Percentiles rank a stretch among this genome's conserved stretches.
phyloP scores from a whole-genome alignment of 176 grass and related monocot genomes.

The Miscanthus lutarioriparius region DNA sequence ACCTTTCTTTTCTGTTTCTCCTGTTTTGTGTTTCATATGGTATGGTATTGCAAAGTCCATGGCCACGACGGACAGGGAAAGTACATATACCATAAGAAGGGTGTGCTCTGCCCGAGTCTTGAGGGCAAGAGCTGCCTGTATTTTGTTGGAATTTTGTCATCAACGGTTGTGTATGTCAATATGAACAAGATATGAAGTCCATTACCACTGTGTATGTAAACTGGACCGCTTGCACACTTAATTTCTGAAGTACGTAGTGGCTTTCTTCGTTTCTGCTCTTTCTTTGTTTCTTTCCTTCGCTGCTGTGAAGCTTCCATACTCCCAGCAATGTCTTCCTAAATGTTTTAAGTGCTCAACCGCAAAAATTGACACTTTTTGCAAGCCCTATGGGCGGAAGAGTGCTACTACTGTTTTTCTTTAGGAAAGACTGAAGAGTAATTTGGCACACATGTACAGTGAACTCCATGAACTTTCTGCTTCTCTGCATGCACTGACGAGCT shows the following conservation, averaged over 20 bases:
- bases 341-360: background rate
- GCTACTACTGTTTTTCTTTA: background rate
- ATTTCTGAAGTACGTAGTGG: background rate
- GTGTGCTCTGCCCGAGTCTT: slow-evolving; percentile 32
- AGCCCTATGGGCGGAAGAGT: background rate
- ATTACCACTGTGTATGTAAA: slow-evolving; percentile 18
- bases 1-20: background rate
- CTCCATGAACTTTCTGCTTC: background rate
- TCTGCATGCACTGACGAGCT: background rate
- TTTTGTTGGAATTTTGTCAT: slow-evolving; percentile 25
- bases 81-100: slow-evolving; percentile 29
- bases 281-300: background rate
- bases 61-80: slow-evolving; percentile 13
- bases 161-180: slow-evolving; percentile 41
- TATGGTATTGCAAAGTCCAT: slow-evolving; percentile 40
- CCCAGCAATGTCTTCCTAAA: background rate
- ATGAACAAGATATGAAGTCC: slow-evolving; percentile 40
- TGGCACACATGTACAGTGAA: background rate
- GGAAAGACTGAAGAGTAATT: background rate
- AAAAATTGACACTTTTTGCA: background rate
- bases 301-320: background rate
- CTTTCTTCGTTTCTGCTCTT: background rate
- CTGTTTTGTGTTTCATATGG: slow-evolving; percentile 30
- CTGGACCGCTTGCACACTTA: background rate
- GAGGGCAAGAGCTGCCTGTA: slow-evolving; percentile 35